These are phyloP conservation scores for Sextonia rubra DNA, from an alignment of 164 flowering plant species.

Conservation along the genomic window DNA sequence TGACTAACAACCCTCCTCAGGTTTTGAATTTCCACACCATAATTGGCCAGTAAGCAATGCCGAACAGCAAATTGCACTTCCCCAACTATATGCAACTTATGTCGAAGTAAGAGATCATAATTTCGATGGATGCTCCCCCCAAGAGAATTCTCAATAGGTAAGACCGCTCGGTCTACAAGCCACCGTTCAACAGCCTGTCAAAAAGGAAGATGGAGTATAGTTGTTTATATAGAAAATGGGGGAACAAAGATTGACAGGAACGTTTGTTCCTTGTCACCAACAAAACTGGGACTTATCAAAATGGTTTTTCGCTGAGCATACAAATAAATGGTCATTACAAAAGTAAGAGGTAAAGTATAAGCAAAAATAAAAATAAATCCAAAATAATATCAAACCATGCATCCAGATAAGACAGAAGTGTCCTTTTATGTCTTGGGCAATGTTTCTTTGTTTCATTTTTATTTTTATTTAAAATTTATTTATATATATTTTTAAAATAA, in stretches of 20 bases:
- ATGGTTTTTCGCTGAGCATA: not conserved
- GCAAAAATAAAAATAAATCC: too few relatives aligned
- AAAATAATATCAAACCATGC: too few relatives aligned
- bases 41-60: slow-evolving; percentile 86
- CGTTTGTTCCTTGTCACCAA: not conserved
- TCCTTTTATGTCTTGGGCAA: too few relatives aligned
- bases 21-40: slow-evolving; percentile 64
- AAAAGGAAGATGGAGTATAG: not conserved
- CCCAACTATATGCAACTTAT: slow-evolving; percentile 93
- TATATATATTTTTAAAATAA: too few relatives aligned
- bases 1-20: slow-evolving; percentile 88
- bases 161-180: slow-evolving; percentile 93
- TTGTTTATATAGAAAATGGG: not conserved
- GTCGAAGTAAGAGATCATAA: slow-evolving; percentile 85
- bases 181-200: slow-evolving; percentile 81
- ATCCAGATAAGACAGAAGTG: too few relatives aligned
- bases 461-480: too few relatives aligned
- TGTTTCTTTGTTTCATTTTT: too few relatives aligned
- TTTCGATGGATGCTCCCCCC: slow-evolving; percentile 98
- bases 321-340: too few relatives aligned
- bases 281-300: not conserved
- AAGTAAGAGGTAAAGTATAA: too few relatives aligned
- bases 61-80: slow-evolving; percentile 78
- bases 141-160: slow-evolving; percentile 91
- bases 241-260: not conserved